Evolutionary conservation across 805 yeast genomes (phyloP), one percentile per base, ranked within the genome.

Genomic region (Saccharomycopsis capsularis): DNA sequence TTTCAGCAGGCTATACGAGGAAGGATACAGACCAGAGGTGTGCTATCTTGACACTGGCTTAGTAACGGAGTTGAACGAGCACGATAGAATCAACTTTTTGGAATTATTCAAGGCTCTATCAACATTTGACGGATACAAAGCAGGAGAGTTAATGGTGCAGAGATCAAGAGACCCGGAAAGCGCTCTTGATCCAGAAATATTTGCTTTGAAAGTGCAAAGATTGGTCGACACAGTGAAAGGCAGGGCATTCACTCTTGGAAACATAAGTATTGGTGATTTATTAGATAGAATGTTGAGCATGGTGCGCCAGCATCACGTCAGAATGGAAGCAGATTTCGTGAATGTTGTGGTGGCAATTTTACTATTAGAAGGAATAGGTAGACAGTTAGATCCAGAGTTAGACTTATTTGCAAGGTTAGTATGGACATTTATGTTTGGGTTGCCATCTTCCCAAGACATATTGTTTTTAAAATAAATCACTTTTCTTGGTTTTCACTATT

Each of bases 301-400:
- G 97, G 98, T 93, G 18, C 71, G 98, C 53, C 69, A 72, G 9
- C 99, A 93, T 64, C 99, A 93, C 64, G 99, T 93, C 21, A 75
- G 96, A 60, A 85, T 93, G 95, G 99, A 93, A 61, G 95, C 95
- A 4, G 99, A 93, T 64, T 93, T 93, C 61, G 81, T 93, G 39
- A 88, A 95, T 27, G 96, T 93, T 22, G 84, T 93, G n/a, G 88
- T 93, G 29, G 96, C 98, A 1, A 89, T 93, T 22, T 67, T 93
- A 47, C 70, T 93, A 48, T 68, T 93, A 50, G 99, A 93, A 65
- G 99, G 99, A 9, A 85, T 93, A 47, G 98, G 99, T 19, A 74
- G 98, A 61, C 95, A 85, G 64, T 71, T 93, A 48, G 95, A 93
- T 64, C 97, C 98, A 1, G 81, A 88, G 39, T 71, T 93, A 59